These are phyloP conservation scores for Yarrowia bubula DNA, from an alignment of 805 yeast genomes.

Conservation along the genomic window DNA sequence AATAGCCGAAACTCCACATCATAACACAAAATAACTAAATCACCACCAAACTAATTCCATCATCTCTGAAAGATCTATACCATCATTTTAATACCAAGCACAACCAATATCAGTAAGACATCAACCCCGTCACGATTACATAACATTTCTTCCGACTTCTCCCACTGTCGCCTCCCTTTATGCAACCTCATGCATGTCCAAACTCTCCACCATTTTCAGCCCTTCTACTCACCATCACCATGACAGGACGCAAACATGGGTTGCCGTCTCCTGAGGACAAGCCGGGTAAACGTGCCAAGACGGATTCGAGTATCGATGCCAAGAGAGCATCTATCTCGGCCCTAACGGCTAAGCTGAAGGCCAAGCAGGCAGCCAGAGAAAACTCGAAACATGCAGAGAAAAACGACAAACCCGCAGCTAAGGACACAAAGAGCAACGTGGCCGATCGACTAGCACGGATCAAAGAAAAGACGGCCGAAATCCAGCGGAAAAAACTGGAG, in stretches of 20 bases:
- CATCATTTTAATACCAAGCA: neutral
- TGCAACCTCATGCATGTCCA: neutral
- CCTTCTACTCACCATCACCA: neutral
- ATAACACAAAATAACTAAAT: no score
- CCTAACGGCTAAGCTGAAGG: neutral
- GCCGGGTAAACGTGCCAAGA: conserved; percentile 1
- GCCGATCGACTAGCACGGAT: conserved; percentile 2
- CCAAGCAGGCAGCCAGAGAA: neutral
- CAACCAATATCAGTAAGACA: neutral
- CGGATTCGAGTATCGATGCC: conserved; percentile 17
- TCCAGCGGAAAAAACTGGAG: neutral
- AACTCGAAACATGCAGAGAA: neutral
- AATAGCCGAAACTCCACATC: neutral
- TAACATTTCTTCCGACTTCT: no score
- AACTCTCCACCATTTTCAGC: conserved; percentile 17
- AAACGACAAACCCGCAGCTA: neutral
- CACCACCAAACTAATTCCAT: no score
- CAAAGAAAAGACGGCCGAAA: conserved; percentile 8
- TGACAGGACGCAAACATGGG: conserved; percentile 25
- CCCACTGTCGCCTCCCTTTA: neutral
- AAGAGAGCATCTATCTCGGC: conserved; percentile 1
- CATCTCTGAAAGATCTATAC: neutral
- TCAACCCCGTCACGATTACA: neutral
- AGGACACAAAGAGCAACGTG: conserved; percentile 1
- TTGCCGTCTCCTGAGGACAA: neutral